Base-by-base conservation (phyloP, 2,329 filamentous ascomycete genomes). In the Ophiostoma montium region DNA sequence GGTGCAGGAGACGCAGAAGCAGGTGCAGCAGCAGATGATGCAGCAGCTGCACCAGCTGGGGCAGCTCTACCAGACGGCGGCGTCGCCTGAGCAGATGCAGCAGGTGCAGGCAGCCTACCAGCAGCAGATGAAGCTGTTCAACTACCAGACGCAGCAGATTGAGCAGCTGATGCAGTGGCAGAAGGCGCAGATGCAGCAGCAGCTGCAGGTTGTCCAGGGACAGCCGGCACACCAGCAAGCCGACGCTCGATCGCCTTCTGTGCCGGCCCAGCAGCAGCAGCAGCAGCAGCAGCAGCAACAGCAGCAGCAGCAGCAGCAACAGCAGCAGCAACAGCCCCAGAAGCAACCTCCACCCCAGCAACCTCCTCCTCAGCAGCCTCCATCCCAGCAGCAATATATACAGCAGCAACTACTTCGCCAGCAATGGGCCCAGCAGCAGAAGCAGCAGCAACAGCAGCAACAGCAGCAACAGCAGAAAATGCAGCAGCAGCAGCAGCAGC, bases 361-460 rank as follows among this genome's bases (percentile, higher is more conserved):
- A 23, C 45, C 36, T 23, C 46, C 48, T n/a, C n/a, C n/a, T 11
- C 46, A 50, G 9, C 23, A 50, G 31, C 45, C 36, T 23, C 46
- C 48, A 18, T 19, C 31, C n/a, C 23, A 46, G 12, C 55, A 50
- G 16, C 47, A 46, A 10, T n/a, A n/a, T n/a, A 42, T 36, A 10
- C 50, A 44, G 11, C 30, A 31, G 30, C 30, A 31, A 31, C n/a
- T n/a, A 31, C 30, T 31, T 11, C 6, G 30, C 18, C 36, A 23
- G 27, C 42, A 41, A n/a, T 35, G 32, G 11, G 30, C 41, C 9
- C 53, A 53, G 15, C 50, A 50, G 32, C 41, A 33, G 6, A 48
- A 47, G 19, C 50, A 46, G 12, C 46, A 49, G n/a, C 54, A 54
- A 15, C 52, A 52, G 10, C 46, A 13, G 10, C 12, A 7, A 16